Percentiles rank a stretch among this genome's conserved stretches.
Evolutionary conservation across 495 filamentous ascomycete species (phyloP).

Genomic region (Penicillium herquei): DNA sequence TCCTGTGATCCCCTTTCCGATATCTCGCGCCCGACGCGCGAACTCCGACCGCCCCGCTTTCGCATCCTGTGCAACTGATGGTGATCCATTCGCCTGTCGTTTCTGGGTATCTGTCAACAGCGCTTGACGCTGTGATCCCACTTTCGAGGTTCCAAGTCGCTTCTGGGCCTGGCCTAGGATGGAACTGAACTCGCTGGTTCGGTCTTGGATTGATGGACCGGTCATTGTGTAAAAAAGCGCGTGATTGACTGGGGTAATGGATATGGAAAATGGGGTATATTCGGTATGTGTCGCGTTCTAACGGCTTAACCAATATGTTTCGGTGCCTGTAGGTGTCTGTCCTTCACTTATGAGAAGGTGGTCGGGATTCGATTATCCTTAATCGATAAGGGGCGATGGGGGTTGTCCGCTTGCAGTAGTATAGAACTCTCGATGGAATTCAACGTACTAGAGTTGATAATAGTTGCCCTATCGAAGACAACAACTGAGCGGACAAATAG

Average conservation of each 20-base stretch:
- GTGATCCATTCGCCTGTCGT: conserved; percentile 62
- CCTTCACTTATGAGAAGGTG: conserved; percentile 3
- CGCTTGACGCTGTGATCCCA: conserved; percentile 74
- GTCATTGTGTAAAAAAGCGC: conserved; percentile 40
- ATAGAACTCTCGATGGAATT: neutral
- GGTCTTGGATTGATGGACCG: conserved; percentile 86
- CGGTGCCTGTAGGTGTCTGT: conserved; percentile 1
- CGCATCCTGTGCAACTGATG: conserved; percentile 41
- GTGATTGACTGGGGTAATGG: neutral
- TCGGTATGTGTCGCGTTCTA: neutral
- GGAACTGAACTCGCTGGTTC: conserved; percentile 89
- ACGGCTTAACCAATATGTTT: neutral
- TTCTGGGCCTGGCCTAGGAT: conserved; percentile 83
- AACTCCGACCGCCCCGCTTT: conserved; percentile 70
- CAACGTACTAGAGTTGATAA: neutral
- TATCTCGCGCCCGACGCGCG: conserved; percentile 82
- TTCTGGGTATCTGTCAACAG: conserved; percentile 74
- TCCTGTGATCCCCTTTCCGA: conserved; percentile 82
- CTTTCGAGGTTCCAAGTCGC: conserved; percentile 64
- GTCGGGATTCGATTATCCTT: conserved; percentile 5
- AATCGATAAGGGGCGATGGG: conserved; percentile 24
- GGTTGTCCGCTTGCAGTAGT: conserved; percentile 26
- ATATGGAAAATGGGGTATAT: conserved; percentile 1
- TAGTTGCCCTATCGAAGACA: neutral
- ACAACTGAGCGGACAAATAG: neutral